Conservation (phyloP, 441 rosid genomes). For the Erodium texanum region DNA sequence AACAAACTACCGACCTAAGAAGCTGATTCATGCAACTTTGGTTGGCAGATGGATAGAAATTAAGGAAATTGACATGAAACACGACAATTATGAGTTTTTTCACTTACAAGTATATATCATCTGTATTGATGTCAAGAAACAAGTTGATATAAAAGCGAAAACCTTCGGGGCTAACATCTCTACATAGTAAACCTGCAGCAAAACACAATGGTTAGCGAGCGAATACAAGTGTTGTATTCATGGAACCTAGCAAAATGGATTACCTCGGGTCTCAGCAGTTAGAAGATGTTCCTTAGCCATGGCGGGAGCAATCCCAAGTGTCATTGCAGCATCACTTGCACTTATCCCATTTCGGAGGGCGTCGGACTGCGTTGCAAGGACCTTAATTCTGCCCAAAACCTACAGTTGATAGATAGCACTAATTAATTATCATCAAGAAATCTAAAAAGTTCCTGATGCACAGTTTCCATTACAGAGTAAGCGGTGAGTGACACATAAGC, state of each 20-base stretch:
- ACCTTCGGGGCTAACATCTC: conserved; percentile 84
- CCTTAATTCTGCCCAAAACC: conserved; percentile 69
- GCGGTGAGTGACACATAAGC: not conserved
- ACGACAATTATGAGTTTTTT: conserved; percentile 11
- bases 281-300: conserved; percentile 97
- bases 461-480: no score
- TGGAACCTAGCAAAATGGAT: not conserved
- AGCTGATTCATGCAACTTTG: not conserved
- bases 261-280: conserved; percentile 83
- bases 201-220: conserved; percentile 1
- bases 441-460: no score
- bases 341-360: conserved; percentile 59
- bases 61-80: no score
- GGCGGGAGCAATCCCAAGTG: conserved; percentile 87
- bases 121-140: conserved; percentile 50
- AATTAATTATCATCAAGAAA: not conserved
- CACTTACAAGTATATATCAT: conserved; percentile 57
- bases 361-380: conserved; percentile 54
- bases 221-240: not conserved
- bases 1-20: not conserved
- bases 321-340: conserved; percentile 89
- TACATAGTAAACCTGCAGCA: conserved; percentile 68
- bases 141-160: conserved; percentile 70
- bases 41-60: no score
- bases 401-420: conserved; percentile 23